Evolutionary conservation across 1,284 basidiomycete species (phyloP).

Genomic region (Cryptococcus maquisensis): DNA sequence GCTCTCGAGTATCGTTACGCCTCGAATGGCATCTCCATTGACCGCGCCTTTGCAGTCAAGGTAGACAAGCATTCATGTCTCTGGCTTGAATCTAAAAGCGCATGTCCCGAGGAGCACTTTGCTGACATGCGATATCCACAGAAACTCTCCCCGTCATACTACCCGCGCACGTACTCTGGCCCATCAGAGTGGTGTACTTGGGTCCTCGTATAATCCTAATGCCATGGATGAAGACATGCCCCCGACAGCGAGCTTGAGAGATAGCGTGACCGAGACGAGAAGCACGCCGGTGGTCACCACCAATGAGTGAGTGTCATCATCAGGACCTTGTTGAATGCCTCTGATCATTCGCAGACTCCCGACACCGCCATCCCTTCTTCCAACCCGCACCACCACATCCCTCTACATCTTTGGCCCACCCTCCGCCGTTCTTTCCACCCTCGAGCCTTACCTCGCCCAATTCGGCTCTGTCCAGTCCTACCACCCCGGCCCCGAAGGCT

Average conservation of each 20-base stretch:
- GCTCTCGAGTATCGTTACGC: too few species aligned
- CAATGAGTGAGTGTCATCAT: conserved; percentile 11
- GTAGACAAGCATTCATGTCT: too few species aligned
- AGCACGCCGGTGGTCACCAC: neutral
- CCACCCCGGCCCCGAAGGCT: conserved; percentile 35
- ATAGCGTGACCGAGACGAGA: conserved; percentile 10
- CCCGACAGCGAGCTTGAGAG: conserved; percentile 23
- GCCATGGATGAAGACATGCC: conserved; percentile 32
- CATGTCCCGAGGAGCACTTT: neutral
- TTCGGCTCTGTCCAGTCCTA: conserved; percentile 34
- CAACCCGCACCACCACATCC: conserved; percentile 27
- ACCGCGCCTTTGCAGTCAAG: too few species aligned
- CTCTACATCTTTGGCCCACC: conserved; percentile 45
- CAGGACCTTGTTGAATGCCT: neutral
- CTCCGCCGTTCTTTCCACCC: conserved; percentile 20
- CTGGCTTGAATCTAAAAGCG: neutral
- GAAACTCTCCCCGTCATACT: conserved; percentile 20
- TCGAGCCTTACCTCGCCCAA: conserved; percentile 32
- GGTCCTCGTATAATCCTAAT: neutral
- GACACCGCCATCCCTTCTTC: conserved; percentile 28
- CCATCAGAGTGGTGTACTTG: conserved; percentile 4
- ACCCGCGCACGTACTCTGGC: conserved; percentile 14
- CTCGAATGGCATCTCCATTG: too few species aligned
- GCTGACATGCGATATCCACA: neutral
- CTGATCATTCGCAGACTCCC: conserved; percentile 16